These are phyloP conservation scores for Clitocybe nebularis DNA, from an alignment of 1,284 basidiomycete species.

Conservation along the genomic window DNA sequence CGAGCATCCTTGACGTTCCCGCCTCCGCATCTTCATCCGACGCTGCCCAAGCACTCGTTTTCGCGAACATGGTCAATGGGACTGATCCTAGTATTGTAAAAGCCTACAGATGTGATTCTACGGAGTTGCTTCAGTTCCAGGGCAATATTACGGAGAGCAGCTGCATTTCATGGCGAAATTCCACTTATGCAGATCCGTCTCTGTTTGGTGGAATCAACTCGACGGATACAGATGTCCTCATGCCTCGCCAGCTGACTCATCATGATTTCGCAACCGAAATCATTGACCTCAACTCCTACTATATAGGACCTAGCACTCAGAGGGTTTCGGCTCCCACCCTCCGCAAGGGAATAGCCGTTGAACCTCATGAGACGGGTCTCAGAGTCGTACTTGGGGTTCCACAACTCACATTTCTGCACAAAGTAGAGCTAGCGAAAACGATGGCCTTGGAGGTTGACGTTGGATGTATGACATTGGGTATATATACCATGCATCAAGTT, in stretches of 20 bases:
- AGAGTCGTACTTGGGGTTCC: conserved; percentile 17
- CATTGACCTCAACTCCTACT: conserved; percentile 16
- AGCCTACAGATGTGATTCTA: conserved; percentile 5
- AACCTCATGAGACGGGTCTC: conserved; percentile 16
- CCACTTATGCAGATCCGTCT: conserved; percentile 3
- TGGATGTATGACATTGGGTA: conserved; percentile 16
- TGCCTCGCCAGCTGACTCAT: conserved; percentile 4
- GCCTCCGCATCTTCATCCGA: conserved; percentile 1
- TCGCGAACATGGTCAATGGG: conserved; percentile 5
- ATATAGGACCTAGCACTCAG: conserved; percentile 8
- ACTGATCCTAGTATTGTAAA: background rate
- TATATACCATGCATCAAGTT: background rate
- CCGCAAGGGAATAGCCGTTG: conserved; percentile 13
- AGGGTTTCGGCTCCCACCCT: conserved; percentile 10
- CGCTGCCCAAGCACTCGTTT: conserved; percentile 3
- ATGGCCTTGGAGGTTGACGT: conserved; percentile 18
- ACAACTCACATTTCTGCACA: conserved; percentile 6
- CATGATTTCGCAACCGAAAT: background rate
- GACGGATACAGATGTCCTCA: conserved; percentile 8
- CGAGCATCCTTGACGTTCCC: background rate
- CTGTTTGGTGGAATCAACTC: conserved; percentile 4
- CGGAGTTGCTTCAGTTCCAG: background rate
- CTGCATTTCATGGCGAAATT: conserved; percentile 5
- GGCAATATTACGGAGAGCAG: background rate
- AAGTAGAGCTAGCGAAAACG: conserved; percentile 14